Base-by-base conservation (phyloP, 139 green algal species). In the Edaphochlamys debaryana region DNA sequence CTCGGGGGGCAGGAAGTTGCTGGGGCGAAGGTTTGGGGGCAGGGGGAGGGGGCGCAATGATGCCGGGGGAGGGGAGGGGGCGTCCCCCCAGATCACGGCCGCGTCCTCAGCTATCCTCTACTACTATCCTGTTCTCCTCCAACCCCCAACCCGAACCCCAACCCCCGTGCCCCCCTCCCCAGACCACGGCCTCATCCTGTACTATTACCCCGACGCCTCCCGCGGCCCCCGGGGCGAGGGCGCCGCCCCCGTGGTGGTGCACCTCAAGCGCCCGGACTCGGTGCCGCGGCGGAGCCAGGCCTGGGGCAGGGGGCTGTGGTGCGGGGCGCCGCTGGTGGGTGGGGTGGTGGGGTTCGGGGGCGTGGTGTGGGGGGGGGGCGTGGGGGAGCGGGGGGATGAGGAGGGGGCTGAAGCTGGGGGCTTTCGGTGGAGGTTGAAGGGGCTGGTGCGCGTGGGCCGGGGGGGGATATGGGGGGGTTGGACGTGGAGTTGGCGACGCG, bases 241-340 rank as follows among this genome's bases (percentile, higher is more conserved):
- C 72, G 50, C 58, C 4, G 48, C 54, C 22, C 81, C 81, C 20
- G 79, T 89, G 17, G 69, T 86, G 1, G 41, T 89, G 70, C 79
- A 86, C 73, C 77, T 81, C 60, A 81, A 71, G 75, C 75, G 75
- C 23, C 75, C 30, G n/a, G 60, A 89, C 42, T 41, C 62, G 19
- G 17, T 45, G 7, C 4, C 15, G 29, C 76, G 58, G 50, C 36
- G 20, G 38, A 20, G 3, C 6, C 27, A 37, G 37, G n/a, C 4
- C 67, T 79, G 74, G 41, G 25, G 1, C 27, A 25, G 66, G 34
- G 25, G 29, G 20, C 41, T 83, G 23, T 70, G 77, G 54, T 93
- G 91, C 67, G 79, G 73, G 0, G 86, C 88, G 0, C 91, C 91
- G 2, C 78, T 94, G 87, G 67, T 94, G 60, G 25, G 75, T 0